Evolutionary conservation across 2,329 filamentous ascomycete genomes (phyloP), one percentile per base, ranked within the genome.

Genomic region (Pochonia chlamydosporia): DNA sequence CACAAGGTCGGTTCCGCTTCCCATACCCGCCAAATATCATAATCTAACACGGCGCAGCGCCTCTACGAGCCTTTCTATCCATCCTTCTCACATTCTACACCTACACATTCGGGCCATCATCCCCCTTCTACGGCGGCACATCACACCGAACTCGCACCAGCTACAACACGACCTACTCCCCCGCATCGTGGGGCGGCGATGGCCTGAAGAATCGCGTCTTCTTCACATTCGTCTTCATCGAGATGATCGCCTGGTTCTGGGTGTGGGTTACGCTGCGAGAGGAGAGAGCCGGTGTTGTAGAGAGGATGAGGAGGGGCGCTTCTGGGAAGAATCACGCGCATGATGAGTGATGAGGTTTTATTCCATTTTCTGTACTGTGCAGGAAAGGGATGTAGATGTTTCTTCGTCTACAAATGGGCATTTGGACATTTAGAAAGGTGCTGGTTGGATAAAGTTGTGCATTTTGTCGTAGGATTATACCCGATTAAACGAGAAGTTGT

Each of bases 161-260:
- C 50, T 55, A 49, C 14, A 46, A 49, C 28, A 36, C 69, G 46
- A 52, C 64, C n/a, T 65, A 67, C 55, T 66, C 68, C 0, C 55
- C 60, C 4, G 58, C 64, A 1, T 50, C 62, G 44, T 76, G 66
- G 75, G 82, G 68, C 52, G 73, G 81, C 43, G 84, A 90, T 52
- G 78, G 79, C 21, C 66, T 96, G 57, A 89, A 91, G 71, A 95
- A 95, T 63, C 80, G 89, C 43, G 72, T 95, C 35, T 81, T 95
- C 35, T 95, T 96, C 62, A 83, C 86, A 1, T 93, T 89, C 67
- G 82, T 82, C 8, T 93, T 96, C 59, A 61, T 95, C 60, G 91
- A 96, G 72, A 80, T 89, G 63, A 74, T 89, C 55, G 78, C 79
- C 51, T 96, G 90, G 89, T 90, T 95, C 66, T 96, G 90, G 90